These are phyloP conservation scores for Pleurotus citrinopileatus DNA, from an alignment of 768 basidiomycete genomes.

Conservation along the genomic window DNA sequence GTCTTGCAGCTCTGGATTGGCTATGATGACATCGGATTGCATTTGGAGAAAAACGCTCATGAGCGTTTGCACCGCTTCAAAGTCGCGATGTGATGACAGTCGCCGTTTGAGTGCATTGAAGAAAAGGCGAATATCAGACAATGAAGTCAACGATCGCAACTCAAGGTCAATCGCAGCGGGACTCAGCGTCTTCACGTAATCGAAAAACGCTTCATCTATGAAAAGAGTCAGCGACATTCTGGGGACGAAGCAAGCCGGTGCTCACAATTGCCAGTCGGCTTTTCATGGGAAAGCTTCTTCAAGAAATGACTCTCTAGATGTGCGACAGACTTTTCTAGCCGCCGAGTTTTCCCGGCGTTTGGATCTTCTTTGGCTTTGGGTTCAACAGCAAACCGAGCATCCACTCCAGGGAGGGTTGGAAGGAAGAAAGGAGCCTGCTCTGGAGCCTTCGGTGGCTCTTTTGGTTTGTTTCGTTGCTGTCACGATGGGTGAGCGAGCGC, in stretches of 20 bases:
- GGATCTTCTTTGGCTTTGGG: conserved; percentile 34
- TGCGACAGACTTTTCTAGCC: conserved; percentile 50
- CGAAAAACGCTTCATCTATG: conserved; percentile 80
- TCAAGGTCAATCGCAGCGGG: conserved; percentile 92
- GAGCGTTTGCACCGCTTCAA: conserved; percentile 92
- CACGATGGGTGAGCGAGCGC: neutral
- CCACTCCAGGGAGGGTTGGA: conserved; percentile 86
- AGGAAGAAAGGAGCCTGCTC: conserved; percentile 98
- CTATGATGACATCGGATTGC: conserved; percentile 79
- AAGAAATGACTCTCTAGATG: conserved; percentile 68
- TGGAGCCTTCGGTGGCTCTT: conserved; percentile 91
- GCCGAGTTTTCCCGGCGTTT: conserved; percentile 42
- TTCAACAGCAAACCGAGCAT: conserved; percentile 70
- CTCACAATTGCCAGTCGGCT: conserved; percentile 65
- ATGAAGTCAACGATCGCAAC: conserved; percentile 70
- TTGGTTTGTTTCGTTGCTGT: conserved; percentile 94
- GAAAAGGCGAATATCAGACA: conserved; percentile 66
- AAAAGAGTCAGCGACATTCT: neutral
- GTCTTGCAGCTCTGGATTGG: conserved; percentile 59
- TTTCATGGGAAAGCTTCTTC: conserved; percentile 56
- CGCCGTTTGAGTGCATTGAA: conserved; percentile 71
- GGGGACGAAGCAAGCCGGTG: conserved; percentile 29
- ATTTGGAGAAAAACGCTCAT: conserved; percentile 80
- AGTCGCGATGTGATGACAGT: conserved; percentile 79
- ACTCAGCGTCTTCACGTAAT: conserved; percentile 78